Base-by-base conservation (phyloP, 495 filamentous ascomycete species). In the Penicillium paxilli region DNA sequence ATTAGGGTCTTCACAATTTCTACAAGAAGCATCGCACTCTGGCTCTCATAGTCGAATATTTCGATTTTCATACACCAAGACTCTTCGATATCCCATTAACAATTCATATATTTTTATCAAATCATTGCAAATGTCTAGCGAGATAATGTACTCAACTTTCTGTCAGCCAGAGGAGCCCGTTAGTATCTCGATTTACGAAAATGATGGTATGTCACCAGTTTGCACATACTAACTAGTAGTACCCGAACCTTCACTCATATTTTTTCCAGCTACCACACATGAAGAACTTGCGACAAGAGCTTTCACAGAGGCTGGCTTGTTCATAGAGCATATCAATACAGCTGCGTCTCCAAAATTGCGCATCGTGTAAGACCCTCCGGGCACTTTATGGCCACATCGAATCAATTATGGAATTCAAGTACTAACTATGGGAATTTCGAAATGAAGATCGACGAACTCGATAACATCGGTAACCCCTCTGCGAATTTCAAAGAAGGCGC, bases 131-230 rank as follows among this genome's bases (percentile, higher is more conserved):
- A 35, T 35, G 32, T 35, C 16, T 7, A 49, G 14, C 8, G 35
- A 21, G 14, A 7, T 5, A 5, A 22, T 3, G 3, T 49, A 49
- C 22, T 26, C 25, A 10, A 49, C 46, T 20, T 49, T 49, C n/a
- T 49, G 46, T 49, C 25, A 22, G 6, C 26, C 17, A 21, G 19
- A 37, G 5, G 46, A 24, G 33, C 25, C 46, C 10, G 46, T 8
- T 19, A 49, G 3, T 22, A 49, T 49, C 10, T 49, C 16, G 10
- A 22, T 49, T 8, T 49, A 49, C 26, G 26, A 49, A n/a, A 49
- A 8, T 2, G 16, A 33, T 14, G 28, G 46, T 47, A 9, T 25
- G 20, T 47, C 45, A 20, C 14, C 45, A n/a, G n/a, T n/a, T n/a
- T n/a, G n/a, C n/a, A n/a, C n/a, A n/a, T n/a, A n/a, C n/a, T n/a